Evolutionary conservation across 768 basidiomycete genomes (phyloP).

Genomic region (Amanita phalloides): DNA sequence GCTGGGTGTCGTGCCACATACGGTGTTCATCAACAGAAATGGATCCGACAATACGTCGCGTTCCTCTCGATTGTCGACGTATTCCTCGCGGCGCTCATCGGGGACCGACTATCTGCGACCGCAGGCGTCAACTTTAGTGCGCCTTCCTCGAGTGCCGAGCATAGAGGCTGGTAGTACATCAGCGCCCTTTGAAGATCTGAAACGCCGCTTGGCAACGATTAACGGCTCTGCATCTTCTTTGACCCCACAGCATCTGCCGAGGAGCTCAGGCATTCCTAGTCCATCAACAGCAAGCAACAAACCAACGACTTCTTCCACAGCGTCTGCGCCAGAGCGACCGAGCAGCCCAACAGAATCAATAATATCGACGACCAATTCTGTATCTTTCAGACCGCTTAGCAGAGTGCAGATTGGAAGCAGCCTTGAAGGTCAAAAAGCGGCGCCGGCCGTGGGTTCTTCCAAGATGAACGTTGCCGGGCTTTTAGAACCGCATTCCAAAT

Average conservation of each 20-base stretch:
- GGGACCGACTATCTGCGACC: slow-evolving; percentile 22
- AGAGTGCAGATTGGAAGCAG: slow-evolving; percentile 55
- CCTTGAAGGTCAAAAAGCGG: slow-evolving; percentile 74
- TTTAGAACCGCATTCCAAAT: slow-evolving; percentile 64
- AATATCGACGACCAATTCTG: slow-evolving; percentile 59
- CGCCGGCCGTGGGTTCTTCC: slow-evolving; percentile 82
- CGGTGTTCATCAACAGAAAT: slow-evolving; percentile 71
- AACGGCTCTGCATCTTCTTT: slow-evolving; percentile 65
- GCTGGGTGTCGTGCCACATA: slow-evolving; percentile 83
- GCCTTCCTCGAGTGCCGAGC: slow-evolving; percentile 36
- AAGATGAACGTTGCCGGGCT: slow-evolving; percentile 76
- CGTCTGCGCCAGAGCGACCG: slow-evolving; percentile 39
- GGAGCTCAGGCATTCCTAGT: background rate
- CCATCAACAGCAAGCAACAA: slow-evolving; percentile 14
- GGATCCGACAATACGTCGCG: slow-evolving; percentile 25
- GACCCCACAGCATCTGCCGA: slow-evolving; percentile 22
- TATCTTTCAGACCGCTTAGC: slow-evolving; percentile 44
- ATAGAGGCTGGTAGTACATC: slow-evolving; percentile 33
- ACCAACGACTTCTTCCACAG: slow-evolving; percentile 16
- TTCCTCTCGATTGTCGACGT: slow-evolving; percentile 27
- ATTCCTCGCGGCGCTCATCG: slow-evolving; percentile 28
- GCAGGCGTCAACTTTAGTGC: slow-evolving; percentile 38
- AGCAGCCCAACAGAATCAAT: slow-evolving; percentile 79
- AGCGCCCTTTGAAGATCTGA: slow-evolving; percentile 69
- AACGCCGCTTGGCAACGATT: slow-evolving; percentile 62